Conservation (phyloP, 1,139 yeast genomes). For the Sugiyamaella japonica region DNA sequence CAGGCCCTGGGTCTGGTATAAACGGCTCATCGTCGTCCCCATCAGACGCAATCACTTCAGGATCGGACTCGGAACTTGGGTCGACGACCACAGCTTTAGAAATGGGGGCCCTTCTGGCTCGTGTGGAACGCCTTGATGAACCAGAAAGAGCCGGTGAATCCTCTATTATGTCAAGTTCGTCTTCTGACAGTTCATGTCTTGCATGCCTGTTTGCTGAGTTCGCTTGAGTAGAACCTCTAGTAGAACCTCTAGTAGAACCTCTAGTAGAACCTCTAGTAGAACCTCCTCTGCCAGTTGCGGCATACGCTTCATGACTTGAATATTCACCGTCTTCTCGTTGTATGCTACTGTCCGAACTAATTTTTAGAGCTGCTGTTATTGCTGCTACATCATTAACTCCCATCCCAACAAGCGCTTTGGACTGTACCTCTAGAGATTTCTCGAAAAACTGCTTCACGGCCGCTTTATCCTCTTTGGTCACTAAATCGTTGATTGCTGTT, state of each 20-base stretch:
- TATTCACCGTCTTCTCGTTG: not conserved
- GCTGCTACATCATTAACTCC: conserved; percentile 37
- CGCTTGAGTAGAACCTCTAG: no score
- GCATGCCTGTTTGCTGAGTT: not conserved
- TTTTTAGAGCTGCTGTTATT: conserved; percentile 22
- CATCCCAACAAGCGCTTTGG: conserved; percentile 53
- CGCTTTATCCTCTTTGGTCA: conserved; percentile 79
- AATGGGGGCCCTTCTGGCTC: not conserved
- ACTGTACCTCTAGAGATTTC: conserved; percentile 61
- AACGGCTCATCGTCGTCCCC: conserved; percentile 2
- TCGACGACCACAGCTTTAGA: not conserved
- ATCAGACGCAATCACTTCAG: conserved; percentile 5
- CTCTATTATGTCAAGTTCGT: not conserved
- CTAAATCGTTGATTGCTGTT: conserved; percentile 67
- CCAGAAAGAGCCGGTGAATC: not conserved
- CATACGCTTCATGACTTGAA: no score
- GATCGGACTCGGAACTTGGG: conserved; percentile 5
- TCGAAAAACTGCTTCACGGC: conserved; percentile 71
- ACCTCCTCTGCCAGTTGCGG: no score
- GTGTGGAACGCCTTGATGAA: conserved; percentile 5
- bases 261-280: no score
- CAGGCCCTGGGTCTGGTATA: no score
- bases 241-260: no score
- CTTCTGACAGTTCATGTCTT: not conserved
- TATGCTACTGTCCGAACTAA: conserved; percentile 2